Conservation (phyloP, 768 basidiomycete genomes). For the Trametes villosa region DNA sequence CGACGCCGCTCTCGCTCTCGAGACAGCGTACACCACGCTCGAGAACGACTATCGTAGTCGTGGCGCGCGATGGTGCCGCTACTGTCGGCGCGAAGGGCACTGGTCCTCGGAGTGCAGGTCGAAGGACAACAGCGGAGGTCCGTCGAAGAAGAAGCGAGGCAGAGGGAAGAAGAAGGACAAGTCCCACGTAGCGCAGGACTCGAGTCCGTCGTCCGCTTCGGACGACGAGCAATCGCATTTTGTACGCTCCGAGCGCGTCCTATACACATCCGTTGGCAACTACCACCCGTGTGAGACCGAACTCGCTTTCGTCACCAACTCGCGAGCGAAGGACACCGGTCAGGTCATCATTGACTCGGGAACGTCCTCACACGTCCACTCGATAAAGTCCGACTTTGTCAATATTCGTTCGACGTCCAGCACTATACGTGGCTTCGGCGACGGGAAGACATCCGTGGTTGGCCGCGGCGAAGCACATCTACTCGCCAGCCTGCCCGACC, state of each 20-base stretch:
- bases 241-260: neutral
- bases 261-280: neutral
- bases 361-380: constrained; percentile 9
- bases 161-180: too few species aligned
- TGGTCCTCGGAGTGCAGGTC: neutral
- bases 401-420: neutral
- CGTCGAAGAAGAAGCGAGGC: neutral
- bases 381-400: constrained; percentile 1
- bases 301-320: neutral
- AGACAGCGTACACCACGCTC: neutral
- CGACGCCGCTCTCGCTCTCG: neutral
- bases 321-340: neutral
- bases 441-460: too few species aligned
- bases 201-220: neutral
- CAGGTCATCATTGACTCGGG: constrained; percentile 5
- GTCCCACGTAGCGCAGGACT: constrained; percentile 1
- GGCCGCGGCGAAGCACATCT: constrained; percentile 7
- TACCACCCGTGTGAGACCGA: neutral
- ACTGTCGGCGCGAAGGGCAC: neutral
- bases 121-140: neutral
- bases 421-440: neutral
- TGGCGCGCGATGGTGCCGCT: constrained; percentile 1
- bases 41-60: neutral
- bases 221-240: neutral
- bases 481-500: neutral